Conservation (phyloP, 2,329 filamentous ascomycete genomes). For the Pseudogymnoascus sp. region DNA sequence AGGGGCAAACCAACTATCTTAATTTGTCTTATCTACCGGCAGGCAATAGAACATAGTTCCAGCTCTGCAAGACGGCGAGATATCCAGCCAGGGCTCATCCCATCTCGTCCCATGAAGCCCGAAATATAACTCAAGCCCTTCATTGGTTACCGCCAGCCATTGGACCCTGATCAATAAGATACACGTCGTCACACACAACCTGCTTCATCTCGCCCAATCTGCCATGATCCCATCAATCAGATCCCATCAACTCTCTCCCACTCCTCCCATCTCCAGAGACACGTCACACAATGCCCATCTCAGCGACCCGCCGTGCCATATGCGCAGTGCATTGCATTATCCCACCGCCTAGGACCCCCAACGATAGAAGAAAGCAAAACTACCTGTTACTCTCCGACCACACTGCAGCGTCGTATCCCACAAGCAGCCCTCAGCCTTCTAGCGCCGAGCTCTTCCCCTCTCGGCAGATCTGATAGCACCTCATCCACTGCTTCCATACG, state of each 20-base stretch:
- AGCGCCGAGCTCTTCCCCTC: not conserved
- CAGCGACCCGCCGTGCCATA: not conserved
- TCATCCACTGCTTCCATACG: not conserved
- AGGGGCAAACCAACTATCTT: not conserved
- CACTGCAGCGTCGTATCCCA: not conserved
- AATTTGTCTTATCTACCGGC: not conserved
- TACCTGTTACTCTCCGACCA: not conserved
- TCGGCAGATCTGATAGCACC: not conserved
- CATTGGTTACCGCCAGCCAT: not conserved
- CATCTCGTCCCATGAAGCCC: not conserved
- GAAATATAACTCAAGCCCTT: not conserved
- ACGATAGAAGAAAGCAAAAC: not conserved
- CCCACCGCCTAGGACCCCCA: not conserved
- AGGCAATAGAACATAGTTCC: not conserved
- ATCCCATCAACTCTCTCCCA: not conserved
- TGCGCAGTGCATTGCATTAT: not conserved
- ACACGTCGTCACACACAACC: conserved; percentile 3
- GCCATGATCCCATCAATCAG: not conserved
- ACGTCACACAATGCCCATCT: not conserved
- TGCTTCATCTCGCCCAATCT: not conserved
- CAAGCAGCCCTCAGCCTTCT: not conserved
- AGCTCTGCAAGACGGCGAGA: not conserved
- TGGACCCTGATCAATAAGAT: not conserved
- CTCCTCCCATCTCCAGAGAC: not conserved
- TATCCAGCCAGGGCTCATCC: not conserved